Evolutionary conservation across 1,284 basidiomycete genomes (phyloP).

Genomic region (Takashimella tepidaria): DNA sequence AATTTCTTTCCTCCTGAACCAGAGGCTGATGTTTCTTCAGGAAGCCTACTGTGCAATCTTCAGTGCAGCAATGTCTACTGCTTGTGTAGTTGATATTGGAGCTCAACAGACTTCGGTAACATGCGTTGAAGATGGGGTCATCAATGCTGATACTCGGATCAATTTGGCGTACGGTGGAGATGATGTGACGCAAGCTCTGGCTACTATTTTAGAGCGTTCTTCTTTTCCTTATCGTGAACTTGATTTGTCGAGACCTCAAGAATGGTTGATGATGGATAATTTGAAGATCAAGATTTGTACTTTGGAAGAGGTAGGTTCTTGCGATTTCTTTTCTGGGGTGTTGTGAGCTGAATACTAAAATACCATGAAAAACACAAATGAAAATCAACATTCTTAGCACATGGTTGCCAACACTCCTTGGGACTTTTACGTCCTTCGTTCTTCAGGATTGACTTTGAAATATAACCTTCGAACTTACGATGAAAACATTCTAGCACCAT

Average conservation of each 20-base stretch:
- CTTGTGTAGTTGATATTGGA: conserved; percentile 94
- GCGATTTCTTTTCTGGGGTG: neutral
- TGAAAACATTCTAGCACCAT: conserved; percentile 89
- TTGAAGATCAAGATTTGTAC: conserved; percentile 78
- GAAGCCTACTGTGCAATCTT: conserved; percentile 91
- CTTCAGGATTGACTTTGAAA: conserved; percentile 72
- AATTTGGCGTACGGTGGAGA: conserved; percentile 83
- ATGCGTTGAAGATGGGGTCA: conserved; percentile 91
- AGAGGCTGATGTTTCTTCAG: conserved; percentile 47
- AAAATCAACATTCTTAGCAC: conserved; percentile 51
- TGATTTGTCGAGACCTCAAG: conserved; percentile 67
- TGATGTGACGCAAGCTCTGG: conserved; percentile 85
- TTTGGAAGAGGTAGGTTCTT: conserved; percentile 64
- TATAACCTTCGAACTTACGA: conserved; percentile 90
- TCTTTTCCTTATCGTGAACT: conserved; percentile 84
- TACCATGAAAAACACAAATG: neutral
- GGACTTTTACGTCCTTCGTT: conserved; percentile 78
- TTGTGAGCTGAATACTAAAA: neutral
- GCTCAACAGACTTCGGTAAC: conserved; percentile 78
- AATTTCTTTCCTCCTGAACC: neutral
- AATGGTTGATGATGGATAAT: conserved; percentile 84
- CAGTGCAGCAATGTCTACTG: conserved; percentile 87
- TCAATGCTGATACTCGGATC: conserved; percentile 83
- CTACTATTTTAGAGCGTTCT: conserved; percentile 71
- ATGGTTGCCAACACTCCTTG: conserved; percentile 82